Evolutionary conservation across 345 rosid genomes (phyloP).

Genomic region (Rhizophora apiculata): DNA sequence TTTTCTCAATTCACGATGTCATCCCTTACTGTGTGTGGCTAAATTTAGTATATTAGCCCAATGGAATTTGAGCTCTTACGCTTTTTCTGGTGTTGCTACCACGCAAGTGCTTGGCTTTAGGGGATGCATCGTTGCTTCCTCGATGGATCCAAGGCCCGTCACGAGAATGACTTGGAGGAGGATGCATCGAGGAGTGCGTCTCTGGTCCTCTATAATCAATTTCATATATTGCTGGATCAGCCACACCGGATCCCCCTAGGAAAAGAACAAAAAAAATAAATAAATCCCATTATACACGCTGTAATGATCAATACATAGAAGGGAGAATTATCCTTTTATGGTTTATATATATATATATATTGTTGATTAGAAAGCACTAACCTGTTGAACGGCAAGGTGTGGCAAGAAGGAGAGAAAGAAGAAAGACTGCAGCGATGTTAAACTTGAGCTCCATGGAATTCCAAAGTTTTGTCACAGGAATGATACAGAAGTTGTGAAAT

Average conservation of each 20-base stretch:
- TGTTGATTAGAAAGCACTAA: background rate
- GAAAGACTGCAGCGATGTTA: constrained; percentile 8
- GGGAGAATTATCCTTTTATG: too few species aligned
- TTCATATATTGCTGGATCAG: constrained; percentile 32
- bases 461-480: background rate
- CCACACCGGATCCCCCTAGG: constrained; percentile 10
- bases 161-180: constrained; percentile 41
- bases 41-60: background rate
- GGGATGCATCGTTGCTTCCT: background rate
- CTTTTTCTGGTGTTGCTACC: constrained; percentile 12
- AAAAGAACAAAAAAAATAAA: background rate
- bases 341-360: background rate
- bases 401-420: constrained; percentile 32
- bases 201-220: constrained; percentile 59
- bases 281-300: background rate
- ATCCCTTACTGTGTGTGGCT: background rate
- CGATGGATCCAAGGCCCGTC: constrained; percentile 22
- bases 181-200: constrained; percentile 40
- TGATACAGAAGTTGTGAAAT: background rate
- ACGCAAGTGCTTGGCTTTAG: constrained; percentile 10
- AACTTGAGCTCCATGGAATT: constrained; percentile 32
- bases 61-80: constrained; percentile 11
- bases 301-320: background rate
- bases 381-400: constrained; percentile 28
- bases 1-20: background rate